These are phyloP conservation scores for Lactifluus subvellereus DNA, from an alignment of 768 basidiomycete species.

Conservation along the genomic window DNA sequence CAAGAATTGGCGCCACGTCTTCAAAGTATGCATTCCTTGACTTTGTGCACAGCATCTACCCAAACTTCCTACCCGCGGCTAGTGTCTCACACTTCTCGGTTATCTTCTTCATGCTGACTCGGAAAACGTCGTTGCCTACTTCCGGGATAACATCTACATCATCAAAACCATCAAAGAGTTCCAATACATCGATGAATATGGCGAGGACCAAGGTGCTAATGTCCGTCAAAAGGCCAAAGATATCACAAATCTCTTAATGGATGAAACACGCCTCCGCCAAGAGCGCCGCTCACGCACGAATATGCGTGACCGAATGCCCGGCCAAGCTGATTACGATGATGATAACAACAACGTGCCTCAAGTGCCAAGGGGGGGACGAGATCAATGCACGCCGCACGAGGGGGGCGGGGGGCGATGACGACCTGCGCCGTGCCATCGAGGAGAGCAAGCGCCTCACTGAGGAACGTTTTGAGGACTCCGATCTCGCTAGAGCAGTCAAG, in stretches of 20 bases:
- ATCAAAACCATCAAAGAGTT: constrained; percentile 99
- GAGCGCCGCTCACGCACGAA: constrained; percentile 78
- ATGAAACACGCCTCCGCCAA: constrained; percentile 77
- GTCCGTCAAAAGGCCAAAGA: constrained; percentile 97
- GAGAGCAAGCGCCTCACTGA: constrained; percentile 75
- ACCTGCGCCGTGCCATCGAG: constrained; percentile 80
- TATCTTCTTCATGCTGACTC: constrained; percentile 95
- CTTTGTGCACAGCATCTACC: neutral
- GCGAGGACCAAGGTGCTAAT: constrained; percentile 98
- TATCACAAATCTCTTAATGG: constrained; percentile 88
- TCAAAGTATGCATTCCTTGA: constrained; percentile 60
- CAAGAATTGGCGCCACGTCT: constrained; percentile 99
- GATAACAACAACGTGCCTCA: constrained; percentile 28
- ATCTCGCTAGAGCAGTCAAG: constrained; percentile 74
- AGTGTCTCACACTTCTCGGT: constrained; percentile 91
- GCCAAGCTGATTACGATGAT: constrained; percentile 42
- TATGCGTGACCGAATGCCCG: constrained; percentile 94
- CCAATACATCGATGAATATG: constrained; percentile 91
- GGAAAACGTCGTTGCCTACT: constrained; percentile 98
- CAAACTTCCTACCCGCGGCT: neutral
- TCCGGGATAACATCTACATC: constrained; percentile 94
- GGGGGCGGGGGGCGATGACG: constrained; percentile 49
- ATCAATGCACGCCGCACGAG: constrained; percentile 33
- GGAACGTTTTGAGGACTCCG: constrained; percentile 78
- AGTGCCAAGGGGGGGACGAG: constrained; percentile 45